Conservation (phyloP, 768 basidiomycete species). For the Tulasnella sp. region DNA sequence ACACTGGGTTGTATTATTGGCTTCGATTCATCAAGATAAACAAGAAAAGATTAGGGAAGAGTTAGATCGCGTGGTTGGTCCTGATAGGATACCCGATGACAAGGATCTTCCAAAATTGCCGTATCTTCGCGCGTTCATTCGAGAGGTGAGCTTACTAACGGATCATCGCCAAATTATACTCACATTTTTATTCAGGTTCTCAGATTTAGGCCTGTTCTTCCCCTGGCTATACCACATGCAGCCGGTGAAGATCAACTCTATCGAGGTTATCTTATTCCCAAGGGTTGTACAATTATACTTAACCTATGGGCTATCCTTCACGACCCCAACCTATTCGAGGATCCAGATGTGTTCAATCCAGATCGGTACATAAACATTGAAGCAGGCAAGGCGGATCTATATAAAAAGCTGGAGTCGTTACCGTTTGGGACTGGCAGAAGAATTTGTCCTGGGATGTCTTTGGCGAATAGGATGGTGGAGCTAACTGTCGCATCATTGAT, state of each 20-base stretch:
- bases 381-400: too few species aligned
- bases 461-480: slow-evolving; percentile 18
- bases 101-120: slow-evolving; percentile 10
- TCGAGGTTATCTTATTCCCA: slow-evolving; percentile 19
- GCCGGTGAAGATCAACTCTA: slow-evolving; percentile 16
- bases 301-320: slow-evolving; percentile 25
- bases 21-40: too few species aligned
- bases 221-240: slow-evolving; percentile 18
- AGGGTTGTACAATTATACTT: slow-evolving; percentile 21
- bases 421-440: not conserved
- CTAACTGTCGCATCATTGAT: slow-evolving; percentile 2
- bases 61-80: slow-evolving; percentile 7
- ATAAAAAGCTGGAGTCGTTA: too few species aligned
- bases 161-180: too few species aligned
- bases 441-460: slow-evolving; percentile 19
- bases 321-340: slow-evolving; percentile 26
- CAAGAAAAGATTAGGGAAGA: slow-evolving; percentile 7
- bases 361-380: too few species aligned
- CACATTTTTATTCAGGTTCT: too few species aligned
- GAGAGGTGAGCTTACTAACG: slow-evolving; percentile 10
- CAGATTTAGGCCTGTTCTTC: slow-evolving; percentile 9
- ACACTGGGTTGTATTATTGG: too few species aligned
- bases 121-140: slow-evolving; percentile 5
- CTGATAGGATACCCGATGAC: slow-evolving; percentile 2
- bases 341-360: slow-evolving; percentile 38